These are phyloP conservation scores for Penicillium longicatenatum DNA, from an alignment of 495 filamentous ascomycete genomes.

Conservation along the genomic window DNA sequence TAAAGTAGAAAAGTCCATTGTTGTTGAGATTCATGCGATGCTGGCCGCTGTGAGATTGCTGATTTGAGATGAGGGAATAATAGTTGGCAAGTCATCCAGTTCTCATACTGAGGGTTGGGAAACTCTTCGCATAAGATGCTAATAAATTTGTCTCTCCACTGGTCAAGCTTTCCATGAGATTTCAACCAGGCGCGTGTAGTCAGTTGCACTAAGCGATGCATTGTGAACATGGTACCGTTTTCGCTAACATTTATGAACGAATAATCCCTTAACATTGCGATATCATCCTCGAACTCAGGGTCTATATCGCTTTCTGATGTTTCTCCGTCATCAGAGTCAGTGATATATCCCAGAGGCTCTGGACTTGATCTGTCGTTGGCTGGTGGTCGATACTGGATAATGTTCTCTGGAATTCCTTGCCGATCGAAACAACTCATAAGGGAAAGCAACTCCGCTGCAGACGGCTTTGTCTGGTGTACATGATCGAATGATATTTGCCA, in stretches of 20 bases:
- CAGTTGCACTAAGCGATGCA: not conserved
- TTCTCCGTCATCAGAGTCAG: not conserved
- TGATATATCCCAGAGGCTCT: not conserved
- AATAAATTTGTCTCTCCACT: not conserved
- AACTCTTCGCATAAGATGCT: not conserved
- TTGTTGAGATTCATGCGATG: not conserved
- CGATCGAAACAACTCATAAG: conserved; percentile 4
- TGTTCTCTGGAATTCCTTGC: not conserved
- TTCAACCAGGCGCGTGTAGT: not conserved
- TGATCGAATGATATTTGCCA: conserved; percentile 2
- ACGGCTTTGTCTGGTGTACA: not conserved
- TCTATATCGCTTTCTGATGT: not conserved
- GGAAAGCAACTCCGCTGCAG: not conserved
- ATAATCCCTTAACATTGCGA: not conserved
- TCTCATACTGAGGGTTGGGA: not conserved
- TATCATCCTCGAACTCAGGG: not conserved
- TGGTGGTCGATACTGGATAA: not conserved
- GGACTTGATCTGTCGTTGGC: not conserved
- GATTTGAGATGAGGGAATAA: not conserved
- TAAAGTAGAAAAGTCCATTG: not conserved
- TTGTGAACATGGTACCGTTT: not conserved
- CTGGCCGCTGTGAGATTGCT: not conserved
- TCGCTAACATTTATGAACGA: not conserved
- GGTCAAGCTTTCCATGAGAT: not conserved
- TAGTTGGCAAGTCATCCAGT: not conserved